phyloP scores from a whole-genome alignment of 2,329 filamentous ascomycete species.

The Fusarium sororula region DNA sequence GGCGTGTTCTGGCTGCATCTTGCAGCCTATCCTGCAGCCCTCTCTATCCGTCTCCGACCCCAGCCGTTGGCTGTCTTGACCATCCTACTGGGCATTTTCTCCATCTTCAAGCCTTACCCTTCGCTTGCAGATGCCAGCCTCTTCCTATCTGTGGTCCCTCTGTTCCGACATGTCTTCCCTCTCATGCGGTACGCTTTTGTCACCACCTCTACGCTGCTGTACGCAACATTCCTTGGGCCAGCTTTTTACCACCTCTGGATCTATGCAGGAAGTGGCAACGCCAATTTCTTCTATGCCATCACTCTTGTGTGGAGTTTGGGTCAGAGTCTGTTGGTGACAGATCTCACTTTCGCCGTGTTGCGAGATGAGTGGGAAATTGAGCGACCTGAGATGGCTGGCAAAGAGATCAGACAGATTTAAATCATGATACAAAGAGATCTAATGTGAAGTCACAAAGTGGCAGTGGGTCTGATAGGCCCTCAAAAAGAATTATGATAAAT shows the following conservation, averaged over 20 bases:
- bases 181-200: constrained; percentile 95
- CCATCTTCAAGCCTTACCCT: constrained; percentile 97
- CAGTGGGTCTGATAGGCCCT: not conserved
- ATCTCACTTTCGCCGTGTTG: constrained; percentile 86
- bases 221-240: constrained; percentile 87
- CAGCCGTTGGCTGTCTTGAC: constrained; percentile 89
- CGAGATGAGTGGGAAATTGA: constrained; percentile 95
- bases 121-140: constrained; percentile 89
- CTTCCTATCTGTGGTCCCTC: constrained; percentile 82
- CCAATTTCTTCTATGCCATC: constrained; percentile 99
- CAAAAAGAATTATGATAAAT: not conserved
- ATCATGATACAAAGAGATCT: not conserved
- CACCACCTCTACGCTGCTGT: constrained; percentile 82
- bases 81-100: constrained; percentile 87
- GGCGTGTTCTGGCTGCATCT: constrained; percentile 98
- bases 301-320: constrained; percentile 98
- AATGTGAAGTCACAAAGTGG: not conserved
- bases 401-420: constrained; percentile 86
- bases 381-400: constrained; percentile 87
- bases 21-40: constrained; percentile 84
- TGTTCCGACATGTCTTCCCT: constrained; percentile 93
- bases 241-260: constrained; percentile 99
- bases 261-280: constrained; percentile 96
- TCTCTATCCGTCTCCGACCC: constrained; percentile 81
- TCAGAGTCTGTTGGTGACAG: constrained; percentile 84